Percentiles rank a stretch among this genome's conserved stretches.
Conservation (phyloP, 495 filamentous ascomycete species). For the Astrothelium subdiscretum region DNA sequence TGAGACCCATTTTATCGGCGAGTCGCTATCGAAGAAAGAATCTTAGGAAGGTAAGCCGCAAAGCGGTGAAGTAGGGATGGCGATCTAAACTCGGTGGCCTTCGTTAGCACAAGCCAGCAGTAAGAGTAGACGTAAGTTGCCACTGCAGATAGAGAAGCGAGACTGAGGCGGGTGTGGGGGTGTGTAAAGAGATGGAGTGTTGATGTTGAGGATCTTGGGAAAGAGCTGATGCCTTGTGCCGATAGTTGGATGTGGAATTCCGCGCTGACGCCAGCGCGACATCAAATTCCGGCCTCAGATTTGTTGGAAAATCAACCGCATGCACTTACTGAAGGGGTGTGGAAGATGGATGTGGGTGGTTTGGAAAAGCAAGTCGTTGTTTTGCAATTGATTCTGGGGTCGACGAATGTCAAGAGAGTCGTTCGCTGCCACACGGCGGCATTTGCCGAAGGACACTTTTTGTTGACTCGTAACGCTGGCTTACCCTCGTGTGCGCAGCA, state of each 20-base stretch:
- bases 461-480: not conserved
- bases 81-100: not conserved
- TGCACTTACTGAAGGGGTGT: not conserved
- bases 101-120: not conserved
- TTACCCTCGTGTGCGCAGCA: not conserved
- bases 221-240: slow-evolving; percentile 2
- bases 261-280: not conserved
- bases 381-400: not conserved
- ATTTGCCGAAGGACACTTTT: not conserved
- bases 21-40: slow-evolving; percentile 1
- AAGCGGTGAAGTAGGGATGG: not conserved
- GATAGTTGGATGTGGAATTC: not conserved
- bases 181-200: not conserved
- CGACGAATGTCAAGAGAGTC: not conserved
- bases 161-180: not conserved
- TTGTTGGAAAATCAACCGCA: not conserved
- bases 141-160: not conserved
- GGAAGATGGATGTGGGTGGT: not conserved
- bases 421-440: not conserved
- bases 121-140: not conserved
- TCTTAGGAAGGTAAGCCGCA: not conserved
- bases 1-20: slow-evolving; percentile 80
- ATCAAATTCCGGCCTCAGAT: not conserved
- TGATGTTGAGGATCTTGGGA: slow-evolving; percentile 1
- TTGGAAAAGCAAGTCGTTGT: not conserved